Evolutionary conservation across 106 monocot genomes (phyloP), one percentile per base, ranked within the genome.

Genomic region (Gastrodia elata): DNA sequence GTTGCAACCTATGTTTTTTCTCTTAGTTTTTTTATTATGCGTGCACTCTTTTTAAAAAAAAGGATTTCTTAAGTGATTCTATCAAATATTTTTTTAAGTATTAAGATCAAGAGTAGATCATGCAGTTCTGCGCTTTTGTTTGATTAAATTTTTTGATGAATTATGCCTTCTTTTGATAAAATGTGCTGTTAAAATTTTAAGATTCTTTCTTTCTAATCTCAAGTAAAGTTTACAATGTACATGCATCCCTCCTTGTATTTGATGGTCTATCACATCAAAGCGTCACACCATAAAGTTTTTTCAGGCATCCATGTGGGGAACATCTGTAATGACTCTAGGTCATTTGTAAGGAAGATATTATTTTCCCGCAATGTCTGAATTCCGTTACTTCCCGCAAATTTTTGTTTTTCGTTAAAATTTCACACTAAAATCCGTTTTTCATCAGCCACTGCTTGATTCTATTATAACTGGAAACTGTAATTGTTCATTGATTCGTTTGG

Each of bases 141-240:
- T 30, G 55, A 32, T 61, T 61, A 13, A 32, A 61, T 30, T 61
- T 52, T 33, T 4, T 32, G 32, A 61, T 61, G 14, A 61, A 30
- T 61, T 61, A 59, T 28, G 28, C 6, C 59, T 32, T 30, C 16
- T 61, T 61, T 61, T 61, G 61, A 61, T 61, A 61, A 61, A 27
- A 61, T 61, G 61, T 13, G 32, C 32, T 32, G 27, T 61, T 32
- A 6, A 32, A 61, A 30, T 61, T 61, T 61, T 61, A 61, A 30
- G 61, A 61, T 61, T 11, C 30, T 61, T 4, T 32, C 3, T 11
- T 13, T 3, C 28, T 30, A 59, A 6, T 11, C 32, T 11, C 22
- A 22, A 52, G 28, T 32, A 32, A 14, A 27, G 30, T 61, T 61
- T 4, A 13, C 61, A 61, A 32, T 61, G 32, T 27, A 61, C 30